Percentiles rank a stretch among this genome's conserved stretches.
Evolutionary conservation across 208 protist species (phyloP).

Genomic region (Wallacemonas rigidus): DNA sequence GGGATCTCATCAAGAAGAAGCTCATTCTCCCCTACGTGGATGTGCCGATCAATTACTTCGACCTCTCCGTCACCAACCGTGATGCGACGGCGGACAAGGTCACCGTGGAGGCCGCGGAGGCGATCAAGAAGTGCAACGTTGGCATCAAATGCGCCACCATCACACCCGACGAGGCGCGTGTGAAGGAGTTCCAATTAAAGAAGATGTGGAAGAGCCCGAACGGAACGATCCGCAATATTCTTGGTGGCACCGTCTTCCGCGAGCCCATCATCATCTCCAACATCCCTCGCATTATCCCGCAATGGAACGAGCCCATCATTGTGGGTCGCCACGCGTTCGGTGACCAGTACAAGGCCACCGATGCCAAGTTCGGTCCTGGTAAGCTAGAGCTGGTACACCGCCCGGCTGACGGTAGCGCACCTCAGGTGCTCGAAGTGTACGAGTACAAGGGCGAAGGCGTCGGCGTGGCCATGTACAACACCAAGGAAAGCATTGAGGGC

Average conservation of each 20-base stretch:
- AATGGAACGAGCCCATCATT: constrained; percentile 96
- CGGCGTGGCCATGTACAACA: constrained; percentile 97
- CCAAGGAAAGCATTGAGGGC: constrained; percentile 93
- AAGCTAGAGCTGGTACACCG: constrained; percentile 94
- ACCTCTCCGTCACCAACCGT: constrained; percentile 94
- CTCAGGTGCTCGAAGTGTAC: constrained; percentile 79
- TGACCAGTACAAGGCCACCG: constrained; percentile 97
- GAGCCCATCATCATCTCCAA: constrained; percentile 97
- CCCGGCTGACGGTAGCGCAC: constrained; percentile 73
- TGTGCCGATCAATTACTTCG: constrained; percentile 96
- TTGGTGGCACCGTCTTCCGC: constrained; percentile 98
- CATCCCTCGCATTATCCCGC: constrained; percentile 90
- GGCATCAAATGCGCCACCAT: constrained; percentile 99
- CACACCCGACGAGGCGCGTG: constrained; percentile 96
- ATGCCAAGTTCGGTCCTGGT: constrained; percentile 86
- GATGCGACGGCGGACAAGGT: constrained; percentile 96
- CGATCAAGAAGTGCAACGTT: constrained; percentile 94
- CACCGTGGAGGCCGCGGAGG: constrained; percentile 95
- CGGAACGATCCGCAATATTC: constrained; percentile 98
- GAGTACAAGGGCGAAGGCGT: constrained; percentile 90
- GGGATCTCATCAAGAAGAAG: constrained; percentile 97
- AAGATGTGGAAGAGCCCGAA: constrained; percentile 99
- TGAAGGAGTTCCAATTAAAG: constrained; percentile 97
- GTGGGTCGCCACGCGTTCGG: constrained; percentile 97
- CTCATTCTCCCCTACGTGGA: constrained; percentile 97